A percentile compares a stretch with the other conserved stretches of the same genome.
Conservation (phyloP, 768 basidiomycete species). For the Lepiota venenata region DNA sequence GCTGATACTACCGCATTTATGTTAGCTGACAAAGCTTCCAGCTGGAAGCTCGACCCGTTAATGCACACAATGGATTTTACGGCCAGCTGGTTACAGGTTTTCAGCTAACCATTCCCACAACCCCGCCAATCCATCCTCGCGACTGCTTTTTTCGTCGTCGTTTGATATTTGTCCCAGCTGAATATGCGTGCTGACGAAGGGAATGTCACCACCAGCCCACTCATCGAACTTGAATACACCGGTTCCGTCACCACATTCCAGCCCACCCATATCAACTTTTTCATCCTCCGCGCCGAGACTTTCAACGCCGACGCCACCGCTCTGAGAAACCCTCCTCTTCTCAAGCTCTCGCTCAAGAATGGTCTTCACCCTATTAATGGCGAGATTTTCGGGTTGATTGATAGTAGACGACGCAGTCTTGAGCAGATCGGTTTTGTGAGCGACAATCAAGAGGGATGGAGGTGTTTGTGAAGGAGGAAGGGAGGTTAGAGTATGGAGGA, state of each 20-base stretch:
- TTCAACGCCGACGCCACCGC: constrained; percentile 66
- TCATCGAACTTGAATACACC: constrained; percentile 68
- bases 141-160: constrained; percentile 33
- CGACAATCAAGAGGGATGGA: constrained; percentile 64
- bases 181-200: constrained; percentile 60
- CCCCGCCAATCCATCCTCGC: constrained; percentile 34
- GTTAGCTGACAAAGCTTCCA: neutral
- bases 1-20: neutral
- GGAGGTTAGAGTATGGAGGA: constrained; percentile 67
- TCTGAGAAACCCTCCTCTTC: constrained; percentile 64
- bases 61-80: neutral
- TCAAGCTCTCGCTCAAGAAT: constrained; percentile 85
- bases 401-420: constrained; percentile 37
- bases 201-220: constrained; percentile 84
- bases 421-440: constrained; percentile 76
- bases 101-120: constrained; percentile 50
- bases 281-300: constrained; percentile 70
- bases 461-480: constrained; percentile 66
- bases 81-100: constrained; percentile 25
- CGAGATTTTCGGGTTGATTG: constrained; percentile 30
- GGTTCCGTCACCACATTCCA: constrained; percentile 59
- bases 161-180: constrained; percentile 18
- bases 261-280: constrained; percentile 62
- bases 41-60: neutral
- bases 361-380: constrained; percentile 66